Evolutionary conservation across 352 stramenopile species (phyloP), one percentile per base, ranked within the genome.

Genomic region (Globisporangium okanoganense): DNA sequence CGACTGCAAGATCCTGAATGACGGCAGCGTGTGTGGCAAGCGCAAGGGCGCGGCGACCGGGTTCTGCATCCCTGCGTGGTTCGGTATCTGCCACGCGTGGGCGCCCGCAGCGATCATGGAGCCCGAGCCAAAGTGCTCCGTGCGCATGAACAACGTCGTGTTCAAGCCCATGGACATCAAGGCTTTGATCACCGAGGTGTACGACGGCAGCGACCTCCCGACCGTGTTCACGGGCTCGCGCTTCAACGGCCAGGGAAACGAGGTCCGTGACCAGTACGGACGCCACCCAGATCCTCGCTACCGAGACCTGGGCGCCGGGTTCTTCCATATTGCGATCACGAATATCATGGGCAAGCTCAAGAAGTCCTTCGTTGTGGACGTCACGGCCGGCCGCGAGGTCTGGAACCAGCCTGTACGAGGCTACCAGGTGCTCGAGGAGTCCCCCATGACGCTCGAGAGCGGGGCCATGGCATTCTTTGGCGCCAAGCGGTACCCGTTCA

Each of bases 161-260:
- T 87, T 87, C 52, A 63, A 85, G 58, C 71, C 74, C 16, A 75
- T 82, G 49, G 78, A 87, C 55, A 82, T 85, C 47, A 85, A 85
- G 61, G 76, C 69, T 33, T 35, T 87, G 27, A 61, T 87, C 47
- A 79, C 75, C 22, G 51, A 80, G 24, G 66, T 64, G 2, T 87
- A 87, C 61, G 75, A 87, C 48, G 77, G 75, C 36, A 74, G 73
- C 5, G 70, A 72, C 35, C 75, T 87, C 29, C 61, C 69, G 24
- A 85, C 75, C 2, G 68, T 84, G 40, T 87, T 87, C 69, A 82
- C 72, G 12, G 77, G 77, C 13, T 69, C 71, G 40, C 73, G 77
- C 29, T 87, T 79, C 57, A 81, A 79, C 44, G 71, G 71, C 16
- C 62, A 69, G 31, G 68, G 82, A 48, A 77, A 71, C 16, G 64